A percentile compares a stretch with the other conserved stretches of the same genome.
Conservation (phyloP, 169 alveolate species). For the Eimeria falciformis region DNA sequence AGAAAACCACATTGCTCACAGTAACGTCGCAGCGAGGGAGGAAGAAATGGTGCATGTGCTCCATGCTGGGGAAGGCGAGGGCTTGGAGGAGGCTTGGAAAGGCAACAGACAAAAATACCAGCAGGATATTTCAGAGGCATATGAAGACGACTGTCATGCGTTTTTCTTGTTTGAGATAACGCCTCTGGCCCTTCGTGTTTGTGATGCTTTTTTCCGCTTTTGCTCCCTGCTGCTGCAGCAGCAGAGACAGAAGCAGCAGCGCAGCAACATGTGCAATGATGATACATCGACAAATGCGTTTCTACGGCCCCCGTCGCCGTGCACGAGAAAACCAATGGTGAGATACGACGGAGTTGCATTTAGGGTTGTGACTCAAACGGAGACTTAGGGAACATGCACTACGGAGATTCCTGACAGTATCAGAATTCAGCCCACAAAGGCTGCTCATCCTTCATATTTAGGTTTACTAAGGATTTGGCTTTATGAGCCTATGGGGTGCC, state of each 20-base stretch:
- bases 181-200: conserved; percentile 45
- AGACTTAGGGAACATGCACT: too few relatives aligned
- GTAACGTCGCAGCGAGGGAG: too few relatives aligned
- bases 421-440: not conserved
- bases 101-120: too few relatives aligned
- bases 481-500: not conserved
- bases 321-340: conserved; percentile 8
- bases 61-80: too few relatives aligned
- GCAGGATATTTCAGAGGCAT: not conserved
- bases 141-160: not conserved
- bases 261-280: not conserved
- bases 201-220: conserved; percentile 53
- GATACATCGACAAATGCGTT: conserved; percentile 10
- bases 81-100: too few relatives aligned
- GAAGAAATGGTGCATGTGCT: too few relatives aligned
- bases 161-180: conserved; percentile 28
- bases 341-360: too few relatives aligned
- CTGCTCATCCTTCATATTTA: not conserved
- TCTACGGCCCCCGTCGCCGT: conserved; percentile 18
- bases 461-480: not conserved
- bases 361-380: too few relatives aligned
- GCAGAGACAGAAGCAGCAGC: conserved; percentile 63
- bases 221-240: conserved; percentile 69
- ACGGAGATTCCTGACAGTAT: too few relatives aligned
- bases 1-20: too few relatives aligned